A percentile compares a stretch with the other conserved stretches of the same genome.
Conservation (phyloP, 352 stramenopile genomes). For the Phytophthora hybrid region DNA sequence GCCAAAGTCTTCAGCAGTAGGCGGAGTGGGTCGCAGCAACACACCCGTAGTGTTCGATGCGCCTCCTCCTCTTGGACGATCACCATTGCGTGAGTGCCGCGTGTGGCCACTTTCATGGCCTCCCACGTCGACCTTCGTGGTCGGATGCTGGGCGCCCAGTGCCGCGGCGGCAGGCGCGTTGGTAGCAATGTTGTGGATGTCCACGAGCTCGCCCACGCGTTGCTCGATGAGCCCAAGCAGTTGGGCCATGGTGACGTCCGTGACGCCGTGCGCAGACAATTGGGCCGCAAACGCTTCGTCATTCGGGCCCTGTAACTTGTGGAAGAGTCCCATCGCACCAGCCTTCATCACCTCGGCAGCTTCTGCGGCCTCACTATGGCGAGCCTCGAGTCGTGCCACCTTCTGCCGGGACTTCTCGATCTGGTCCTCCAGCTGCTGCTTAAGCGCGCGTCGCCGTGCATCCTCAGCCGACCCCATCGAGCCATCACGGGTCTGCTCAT, state of each 20-base stretch:
- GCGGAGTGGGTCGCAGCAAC: conserved; percentile 61
- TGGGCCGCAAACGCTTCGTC: conserved; percentile 82
- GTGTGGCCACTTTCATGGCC: conserved; percentile 40
- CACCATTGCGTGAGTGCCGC: conserved; percentile 30
- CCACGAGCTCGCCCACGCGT: conserved; percentile 83
- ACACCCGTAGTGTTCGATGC: conserved; percentile 21
- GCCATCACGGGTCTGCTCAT: conserved; percentile 46
- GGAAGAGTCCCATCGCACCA: conserved; percentile 78
- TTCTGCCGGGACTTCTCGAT: conserved; percentile 89
- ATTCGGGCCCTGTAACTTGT: conserved; percentile 77
- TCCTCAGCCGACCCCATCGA: conserved; percentile 66
- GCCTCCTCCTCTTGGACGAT: conserved; percentile 27
- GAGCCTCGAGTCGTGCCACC: conserved; percentile 67
- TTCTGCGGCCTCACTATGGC: conserved; percentile 68
- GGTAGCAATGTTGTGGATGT: conserved; percentile 88
- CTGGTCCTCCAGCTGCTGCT: conserved; percentile 81
- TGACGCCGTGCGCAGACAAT: conserved; percentile 73
- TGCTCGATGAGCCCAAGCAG: conserved; percentile 88
- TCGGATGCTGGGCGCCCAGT: conserved; percentile 33
- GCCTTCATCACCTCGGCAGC: conserved; percentile 79
- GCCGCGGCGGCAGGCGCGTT: conserved; percentile 47
- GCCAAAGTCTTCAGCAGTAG: conserved; percentile 73
- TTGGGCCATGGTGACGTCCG: conserved; percentile 83
- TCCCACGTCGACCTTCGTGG: conserved; percentile 43
- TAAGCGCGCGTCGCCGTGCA: conserved; percentile 61